Conservation (phyloP, 768 basidiomycete species). For the Russula foetens region DNA sequence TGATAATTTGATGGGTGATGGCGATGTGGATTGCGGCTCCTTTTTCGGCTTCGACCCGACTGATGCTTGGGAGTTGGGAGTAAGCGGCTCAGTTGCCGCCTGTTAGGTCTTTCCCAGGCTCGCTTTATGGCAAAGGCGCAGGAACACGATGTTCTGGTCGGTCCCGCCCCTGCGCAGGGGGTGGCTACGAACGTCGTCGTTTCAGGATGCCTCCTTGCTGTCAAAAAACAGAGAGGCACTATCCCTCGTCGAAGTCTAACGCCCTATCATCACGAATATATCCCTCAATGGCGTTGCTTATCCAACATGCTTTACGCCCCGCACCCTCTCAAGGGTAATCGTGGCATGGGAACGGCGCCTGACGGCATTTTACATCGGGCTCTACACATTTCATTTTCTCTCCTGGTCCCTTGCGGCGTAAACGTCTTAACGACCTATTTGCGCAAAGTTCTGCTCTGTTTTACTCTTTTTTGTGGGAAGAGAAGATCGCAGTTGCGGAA, state of each 20-base stretch:
- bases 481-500: neutral
- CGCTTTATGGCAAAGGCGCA: neutral
- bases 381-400: neutral
- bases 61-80: no score
- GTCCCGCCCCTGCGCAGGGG: no score
- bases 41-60: neutral
- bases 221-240: neutral
- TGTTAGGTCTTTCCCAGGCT: neutral
- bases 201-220: neutral
- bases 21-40: no score
- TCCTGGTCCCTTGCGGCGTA: slow-evolving; percentile 7
- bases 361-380: neutral
- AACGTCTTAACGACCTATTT: neutral
- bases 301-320: neutral
- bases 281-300: neutral
- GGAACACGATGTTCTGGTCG: neutral
- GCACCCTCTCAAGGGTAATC: neutral
- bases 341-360: slow-evolving; percentile 1
- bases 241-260: neutral
- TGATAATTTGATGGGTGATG: no score
- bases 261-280: neutral
- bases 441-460: neutral
- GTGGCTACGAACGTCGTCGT: neutral
- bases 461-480: neutral
- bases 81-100: no score